phyloP scores from a whole-genome alignment of 2,329 filamentous ascomycete species.

The Tolypocladium album region DNA sequence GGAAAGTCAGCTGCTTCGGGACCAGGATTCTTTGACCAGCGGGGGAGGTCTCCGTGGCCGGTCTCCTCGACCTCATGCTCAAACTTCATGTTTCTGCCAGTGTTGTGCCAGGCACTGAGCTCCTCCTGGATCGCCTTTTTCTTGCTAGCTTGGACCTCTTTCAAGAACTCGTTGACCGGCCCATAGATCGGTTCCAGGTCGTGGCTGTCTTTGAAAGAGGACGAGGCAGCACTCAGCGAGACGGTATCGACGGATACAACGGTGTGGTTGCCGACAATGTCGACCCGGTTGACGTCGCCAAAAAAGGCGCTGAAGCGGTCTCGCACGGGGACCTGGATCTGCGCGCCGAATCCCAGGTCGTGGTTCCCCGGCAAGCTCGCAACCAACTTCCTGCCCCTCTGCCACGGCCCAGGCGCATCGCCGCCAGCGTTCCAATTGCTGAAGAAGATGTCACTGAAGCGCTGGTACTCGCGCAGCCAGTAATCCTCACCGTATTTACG shows the following conservation, averaged over 20 bases:
- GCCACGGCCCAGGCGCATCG: conserved; percentile 41
- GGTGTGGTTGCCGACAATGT: conserved; percentile 88
- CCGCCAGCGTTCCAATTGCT: conserved; percentile 53
- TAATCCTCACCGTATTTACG: conserved; percentile 68
- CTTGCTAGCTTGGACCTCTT: conserved; percentile 53
- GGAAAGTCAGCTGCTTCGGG: conserved; percentile 55
- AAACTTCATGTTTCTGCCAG: conserved; percentile 43
- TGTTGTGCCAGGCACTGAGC: conserved; percentile 52
- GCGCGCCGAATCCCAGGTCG: conserved; percentile 81
- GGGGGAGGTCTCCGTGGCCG: conserved; percentile 27
- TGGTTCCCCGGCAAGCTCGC: conserved; percentile 88
- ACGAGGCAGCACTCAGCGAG: conserved; percentile 65
- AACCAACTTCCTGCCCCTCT: conserved; percentile 66
- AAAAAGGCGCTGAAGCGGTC: conserved; percentile 82
- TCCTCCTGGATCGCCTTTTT: conserved; percentile 58
- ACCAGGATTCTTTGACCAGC: conserved; percentile 25
- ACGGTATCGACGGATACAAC: conserved; percentile 87
- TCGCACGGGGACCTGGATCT: conserved; percentile 70
- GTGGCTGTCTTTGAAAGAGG: conserved; percentile 36
- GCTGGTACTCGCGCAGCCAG: conserved; percentile 77
- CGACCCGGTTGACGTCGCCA: conserved; percentile 81
- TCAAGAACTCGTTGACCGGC: conserved; percentile 67
- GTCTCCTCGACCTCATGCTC: conserved; percentile 50
- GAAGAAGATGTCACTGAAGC: conserved; percentile 82
- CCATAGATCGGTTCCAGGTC: conserved; percentile 57